Evolutionary conservation across 192 early-diverging fungal genomes (phyloP).

Genomic region (Hyaloraphidium curvatum): DNA sequence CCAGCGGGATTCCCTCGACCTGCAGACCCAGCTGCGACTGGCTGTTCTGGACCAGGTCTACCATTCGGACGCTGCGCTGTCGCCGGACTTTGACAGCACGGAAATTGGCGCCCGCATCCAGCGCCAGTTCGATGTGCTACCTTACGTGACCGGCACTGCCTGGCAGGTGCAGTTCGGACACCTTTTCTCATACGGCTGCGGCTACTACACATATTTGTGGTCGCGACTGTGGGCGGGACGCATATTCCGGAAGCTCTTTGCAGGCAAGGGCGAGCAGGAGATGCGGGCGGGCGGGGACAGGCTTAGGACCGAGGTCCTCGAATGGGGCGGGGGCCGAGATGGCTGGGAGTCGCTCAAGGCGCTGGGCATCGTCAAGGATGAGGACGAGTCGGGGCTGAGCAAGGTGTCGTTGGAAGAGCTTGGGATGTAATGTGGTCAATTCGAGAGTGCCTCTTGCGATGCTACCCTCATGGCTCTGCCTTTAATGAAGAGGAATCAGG

Average conservation of each 20-base stretch:
- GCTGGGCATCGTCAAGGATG: not conserved
- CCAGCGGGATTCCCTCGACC: constrained; percentile 60
- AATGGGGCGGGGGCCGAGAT: constrained; percentile 86
- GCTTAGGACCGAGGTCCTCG: constrained; percentile 50
- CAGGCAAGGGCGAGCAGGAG: constrained; percentile 20
- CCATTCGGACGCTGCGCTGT: constrained; percentile 35
- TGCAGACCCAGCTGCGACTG: constrained; percentile 77
- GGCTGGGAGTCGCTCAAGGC: constrained; percentile 42
- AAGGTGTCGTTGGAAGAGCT: no score
- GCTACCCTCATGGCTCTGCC: no score
- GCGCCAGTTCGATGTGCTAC: constrained; percentile 38
- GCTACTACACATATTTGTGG: constrained; percentile 92
- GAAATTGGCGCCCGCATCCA: constrained; percentile 38
- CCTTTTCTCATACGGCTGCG: constrained; percentile 74
- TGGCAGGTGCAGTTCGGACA: constrained; percentile 91
- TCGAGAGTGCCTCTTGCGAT: no score
- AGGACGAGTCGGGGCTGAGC: no score
- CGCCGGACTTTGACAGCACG: constrained; percentile 29
- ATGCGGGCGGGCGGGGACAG: constrained; percentile 38
- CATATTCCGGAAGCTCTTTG: constrained; percentile 56
- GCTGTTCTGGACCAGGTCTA: constrained; percentile 78
- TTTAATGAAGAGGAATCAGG: no score
- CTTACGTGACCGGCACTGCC: constrained; percentile 43
- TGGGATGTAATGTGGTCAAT: no score
- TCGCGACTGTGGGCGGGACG: constrained; percentile 57